These are phyloP conservation scores for Chaetomium tenue DNA, from an alignment of 495 filamentous ascomycete species.

Conservation along the genomic window DNA sequence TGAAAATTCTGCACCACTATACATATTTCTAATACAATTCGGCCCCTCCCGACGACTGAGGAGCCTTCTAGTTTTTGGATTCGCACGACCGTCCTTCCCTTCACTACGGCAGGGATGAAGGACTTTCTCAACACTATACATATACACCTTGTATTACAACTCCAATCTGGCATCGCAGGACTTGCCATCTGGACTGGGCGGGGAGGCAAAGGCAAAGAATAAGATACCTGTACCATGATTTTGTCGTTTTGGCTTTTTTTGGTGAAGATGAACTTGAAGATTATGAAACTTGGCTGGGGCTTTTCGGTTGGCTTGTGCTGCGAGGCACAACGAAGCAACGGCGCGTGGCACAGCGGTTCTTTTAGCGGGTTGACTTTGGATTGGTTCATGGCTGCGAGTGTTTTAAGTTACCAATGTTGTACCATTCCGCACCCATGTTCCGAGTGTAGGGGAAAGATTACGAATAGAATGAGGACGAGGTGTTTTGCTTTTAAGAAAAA, in stretches of 20 bases:
- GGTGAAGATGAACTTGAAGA: neutral
- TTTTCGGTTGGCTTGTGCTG: neutral
- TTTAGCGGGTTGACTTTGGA: constrained; percentile 2
- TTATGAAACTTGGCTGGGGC: constrained; percentile 2
- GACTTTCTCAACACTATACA: neutral
- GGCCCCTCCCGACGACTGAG: neutral
- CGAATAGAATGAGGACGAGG: constrained; percentile 16
- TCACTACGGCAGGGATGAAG: neutral
- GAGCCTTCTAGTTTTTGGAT: constrained; percentile 10
- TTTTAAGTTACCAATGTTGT: constrained; percentile 9
- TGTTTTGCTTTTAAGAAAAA: constrained; percentile 8
- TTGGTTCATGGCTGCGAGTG: neutral
- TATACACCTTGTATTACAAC: constrained; percentile 13
- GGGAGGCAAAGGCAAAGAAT: constrained; percentile 1
- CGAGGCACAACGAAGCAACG: neutral
- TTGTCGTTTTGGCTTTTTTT: constrained; percentile 11
- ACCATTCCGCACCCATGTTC: neutral
- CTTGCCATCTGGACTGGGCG: neutral
- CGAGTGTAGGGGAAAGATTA: constrained; percentile 7
- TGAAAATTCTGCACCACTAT: neutral
- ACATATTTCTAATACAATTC: constrained; percentile 15
- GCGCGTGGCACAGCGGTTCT: neutral
- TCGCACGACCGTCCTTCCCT: neutral
- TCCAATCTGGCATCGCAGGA: neutral
- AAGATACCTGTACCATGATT: constrained; percentile 13